Evolutionary conservation across 1,139 yeast genomes (phyloP).

Genomic region (Taphrina wiesneri): DNA sequence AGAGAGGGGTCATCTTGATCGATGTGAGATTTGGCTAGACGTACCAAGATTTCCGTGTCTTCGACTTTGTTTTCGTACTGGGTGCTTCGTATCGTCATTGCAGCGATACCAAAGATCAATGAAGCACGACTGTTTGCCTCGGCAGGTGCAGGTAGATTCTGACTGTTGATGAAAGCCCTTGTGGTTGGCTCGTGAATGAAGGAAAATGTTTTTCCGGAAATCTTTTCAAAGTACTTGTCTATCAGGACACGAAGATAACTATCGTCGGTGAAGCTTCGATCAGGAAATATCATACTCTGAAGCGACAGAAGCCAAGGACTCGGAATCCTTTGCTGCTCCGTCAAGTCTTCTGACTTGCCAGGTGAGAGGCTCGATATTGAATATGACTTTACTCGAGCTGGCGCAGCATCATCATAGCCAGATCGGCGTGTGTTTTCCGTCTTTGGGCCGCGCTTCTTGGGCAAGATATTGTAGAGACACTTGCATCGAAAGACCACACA

Average conservation of each 20-base stretch:
- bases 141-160: neutral
- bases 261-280: neutral
- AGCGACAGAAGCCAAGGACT: slow-evolving; percentile 4
- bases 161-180: neutral
- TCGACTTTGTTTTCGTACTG: neutral
- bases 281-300: neutral
- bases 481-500: slow-evolving; percentile 2
- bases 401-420: neutral
- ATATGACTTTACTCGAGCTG: neutral
- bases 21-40: neutral
- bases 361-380: neutral
- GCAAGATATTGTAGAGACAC: neutral
- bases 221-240: slow-evolving; percentile 4
- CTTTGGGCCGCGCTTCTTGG: neutral
- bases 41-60: neutral
- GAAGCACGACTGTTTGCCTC: slow-evolving; percentile 3
- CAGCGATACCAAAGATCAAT: neutral
- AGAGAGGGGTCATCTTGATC: neutral
- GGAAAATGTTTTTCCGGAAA: neutral
- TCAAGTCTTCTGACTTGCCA: neutral
- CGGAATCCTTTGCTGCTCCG: neutral
- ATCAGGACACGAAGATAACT: slow-evolving; percentile 4
- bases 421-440: neutral
- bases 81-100: neutral
- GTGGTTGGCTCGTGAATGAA: slow-evolving; percentile 1